Conservation (phyloP, 176 grass and related monocot species). For the Chloris gayana region DNA sequence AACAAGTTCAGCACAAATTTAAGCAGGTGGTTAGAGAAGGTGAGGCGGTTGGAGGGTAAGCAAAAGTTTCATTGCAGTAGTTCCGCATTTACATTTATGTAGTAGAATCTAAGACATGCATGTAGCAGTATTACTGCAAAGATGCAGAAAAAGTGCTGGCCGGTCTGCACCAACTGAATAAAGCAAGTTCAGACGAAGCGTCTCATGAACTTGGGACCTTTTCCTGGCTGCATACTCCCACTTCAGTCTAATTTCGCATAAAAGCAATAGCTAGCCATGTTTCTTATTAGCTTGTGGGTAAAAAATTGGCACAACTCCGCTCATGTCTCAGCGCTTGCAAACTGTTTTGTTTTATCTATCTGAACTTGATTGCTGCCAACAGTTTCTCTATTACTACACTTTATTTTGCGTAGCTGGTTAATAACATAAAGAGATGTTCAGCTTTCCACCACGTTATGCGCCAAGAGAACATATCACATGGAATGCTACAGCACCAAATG, state of each 20-base stretch:
- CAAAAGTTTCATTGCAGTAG: not conserved
- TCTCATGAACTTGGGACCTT: not conserved
- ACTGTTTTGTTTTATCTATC: not conserved
- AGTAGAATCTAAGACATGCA: no score
- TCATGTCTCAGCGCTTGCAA: not conserved
- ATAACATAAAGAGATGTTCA: not conserved
- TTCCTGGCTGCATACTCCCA: not conserved
- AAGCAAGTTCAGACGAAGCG: not conserved
- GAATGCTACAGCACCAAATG: conserved; percentile 1
- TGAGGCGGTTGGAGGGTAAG: not conserved
- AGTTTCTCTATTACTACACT: not conserved
- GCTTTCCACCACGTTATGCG: not conserved
- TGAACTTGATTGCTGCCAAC: not conserved
- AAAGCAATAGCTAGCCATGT: no score
- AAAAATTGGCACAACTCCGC: not conserved
- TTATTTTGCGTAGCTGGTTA: not conserved
- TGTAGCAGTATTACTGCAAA: not conserved
- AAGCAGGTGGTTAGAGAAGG: conserved; percentile 32
- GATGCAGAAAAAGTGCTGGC: not conserved
- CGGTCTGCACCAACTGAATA: not conserved
- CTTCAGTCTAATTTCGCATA: not conserved
- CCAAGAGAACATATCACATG: conserved; percentile 14
- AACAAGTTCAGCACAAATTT: conserved; percentile 20
- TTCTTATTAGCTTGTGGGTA: not conserved
- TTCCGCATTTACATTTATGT: not conserved